Conservation (phyloP, 1,139 yeast genomes). For the Diutina neorugosa region DNA sequence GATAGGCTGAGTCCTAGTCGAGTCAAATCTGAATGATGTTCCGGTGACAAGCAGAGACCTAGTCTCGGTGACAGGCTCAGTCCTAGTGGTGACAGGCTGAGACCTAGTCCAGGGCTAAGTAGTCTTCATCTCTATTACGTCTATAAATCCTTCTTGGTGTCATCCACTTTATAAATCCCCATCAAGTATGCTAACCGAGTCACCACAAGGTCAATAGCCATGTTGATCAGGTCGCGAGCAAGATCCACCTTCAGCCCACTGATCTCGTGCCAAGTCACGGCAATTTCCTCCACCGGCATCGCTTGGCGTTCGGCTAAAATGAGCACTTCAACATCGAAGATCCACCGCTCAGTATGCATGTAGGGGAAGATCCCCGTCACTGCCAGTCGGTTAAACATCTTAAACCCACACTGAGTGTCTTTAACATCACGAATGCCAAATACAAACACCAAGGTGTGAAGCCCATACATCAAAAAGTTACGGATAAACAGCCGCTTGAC, state of each 20-base stretch:
- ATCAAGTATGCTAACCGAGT: constrained; percentile 79
- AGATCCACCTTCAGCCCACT: constrained; percentile 89
- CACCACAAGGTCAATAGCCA: constrained; percentile 93
- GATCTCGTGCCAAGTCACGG: constrained; percentile 95
- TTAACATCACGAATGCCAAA: constrained; percentile 81
- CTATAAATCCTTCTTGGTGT: neutral
- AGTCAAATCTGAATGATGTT: too few species aligned
- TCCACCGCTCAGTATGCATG: constrained; percentile 97
- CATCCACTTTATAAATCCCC: constrained; percentile 51
- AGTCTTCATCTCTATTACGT: neutral
- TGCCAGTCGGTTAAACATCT: constrained; percentile 68
- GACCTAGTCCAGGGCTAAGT: too few species aligned
- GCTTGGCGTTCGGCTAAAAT: constrained; percentile 64
- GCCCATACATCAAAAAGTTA: constrained; percentile 85
- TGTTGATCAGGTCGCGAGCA: constrained; percentile 78
- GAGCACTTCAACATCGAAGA: constrained; percentile 87
- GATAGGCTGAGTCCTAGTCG: too few species aligned
- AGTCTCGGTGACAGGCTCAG: too few species aligned
- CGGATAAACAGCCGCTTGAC: constrained; percentile 83
- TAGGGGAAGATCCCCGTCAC: constrained; percentile 62
- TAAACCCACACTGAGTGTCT: constrained; percentile 97
- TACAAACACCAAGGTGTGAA: constrained; percentile 72
- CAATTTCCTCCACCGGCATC: constrained; percentile 60
- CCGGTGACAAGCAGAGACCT: too few species aligned
- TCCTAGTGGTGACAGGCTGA: too few species aligned